Evolutionary conservation across 345 rosid genomes (phyloP), one percentile per base, ranked within the genome.

Genomic region (Mallotus nudiflorus): DNA sequence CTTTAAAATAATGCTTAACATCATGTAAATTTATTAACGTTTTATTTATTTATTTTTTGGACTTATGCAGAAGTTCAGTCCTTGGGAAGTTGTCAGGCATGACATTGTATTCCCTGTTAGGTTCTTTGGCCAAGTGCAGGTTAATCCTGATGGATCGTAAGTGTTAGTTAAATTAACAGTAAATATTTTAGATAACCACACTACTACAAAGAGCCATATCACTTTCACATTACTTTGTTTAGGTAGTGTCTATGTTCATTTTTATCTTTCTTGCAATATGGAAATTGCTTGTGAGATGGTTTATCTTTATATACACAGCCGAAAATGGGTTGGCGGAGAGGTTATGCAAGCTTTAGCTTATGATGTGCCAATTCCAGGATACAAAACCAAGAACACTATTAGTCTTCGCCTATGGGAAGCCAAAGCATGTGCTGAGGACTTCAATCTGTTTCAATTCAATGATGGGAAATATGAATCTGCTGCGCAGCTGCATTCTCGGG

Each of bases 381-480:
- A 86, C 78, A 91, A 84, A 82, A 93, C 98, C 53, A 94, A 87
- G 84, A 94, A 91, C 70, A 94, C 98, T 13, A 94, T 85, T 33
- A 91, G 97, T 84, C 98, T 94, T 77, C 98, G 98, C 51, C 88
- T 94, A 63, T 94, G 98, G 98, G 97, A 94, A 77, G 97, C 98
- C 77, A 91, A 83, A 83, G 96, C 90, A 72, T 72, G 86, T 72
- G 81, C 93, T 2, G 79, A 82, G 51, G 91, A 95, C 83, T 90
- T 90, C 73, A 78, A 90, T 82, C 84, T 95, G 49, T 95, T 90
- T 74, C 88, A 84, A 70, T 91, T 95, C 73, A 95, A 95, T 75
- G 99, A 91, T 82, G 99, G 99, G 71, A 90, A 95, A 65, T 92
- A 87, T 83, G 97, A 88, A 78, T 82, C 97, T 75, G 95, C 99